Evolutionary conservation across 1,284 basidiomycete species (phyloP).

Genomic region (Tilletia caries): DNA sequence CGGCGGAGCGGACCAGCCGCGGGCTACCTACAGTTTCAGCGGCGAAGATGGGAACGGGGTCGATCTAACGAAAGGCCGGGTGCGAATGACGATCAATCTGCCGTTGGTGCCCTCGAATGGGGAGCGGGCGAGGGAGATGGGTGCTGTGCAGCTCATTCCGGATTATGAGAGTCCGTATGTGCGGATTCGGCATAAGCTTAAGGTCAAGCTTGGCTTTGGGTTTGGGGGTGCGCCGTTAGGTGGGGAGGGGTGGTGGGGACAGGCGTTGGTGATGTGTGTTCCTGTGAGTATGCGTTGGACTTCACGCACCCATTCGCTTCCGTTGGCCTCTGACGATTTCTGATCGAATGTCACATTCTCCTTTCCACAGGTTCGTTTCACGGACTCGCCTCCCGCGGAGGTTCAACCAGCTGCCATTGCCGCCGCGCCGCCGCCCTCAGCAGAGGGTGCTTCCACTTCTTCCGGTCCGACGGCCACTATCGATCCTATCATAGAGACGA

Average conservation of each 20-base stretch:
- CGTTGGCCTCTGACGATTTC: too few relatives aligned
- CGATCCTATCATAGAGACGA: constrained; percentile 13
- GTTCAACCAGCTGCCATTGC: constrained; percentile 23
- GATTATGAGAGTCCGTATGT: constrained; percentile 52
- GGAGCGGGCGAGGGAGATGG: constrained; percentile 24
- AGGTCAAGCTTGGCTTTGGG: constrained; percentile 51
- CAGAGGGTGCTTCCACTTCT: not conserved
- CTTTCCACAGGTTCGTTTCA: constrained; percentile 37
- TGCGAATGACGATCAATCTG: constrained; percentile 51
- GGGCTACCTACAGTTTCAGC: constrained; percentile 47
- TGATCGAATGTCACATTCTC: not conserved
- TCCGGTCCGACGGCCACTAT: not conserved
- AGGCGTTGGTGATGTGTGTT: constrained; percentile 51
- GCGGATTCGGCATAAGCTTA: constrained; percentile 51
- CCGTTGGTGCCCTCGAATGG: constrained; percentile 37
- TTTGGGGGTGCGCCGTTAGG: constrained; percentile 32
- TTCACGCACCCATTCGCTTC: too few relatives aligned
- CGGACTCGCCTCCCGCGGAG: constrained; percentile 47
- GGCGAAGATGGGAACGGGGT: constrained; percentile 49
- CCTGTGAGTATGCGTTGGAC: constrained; percentile 26
- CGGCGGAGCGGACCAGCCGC: constrained; percentile 21
- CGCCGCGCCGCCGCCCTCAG: not conserved
- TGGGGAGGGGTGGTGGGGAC: constrained; percentile 36
- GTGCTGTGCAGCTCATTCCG: constrained; percentile 40
- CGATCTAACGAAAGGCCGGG: constrained; percentile 40